Base-by-base conservation (phyloP, 2,329 filamentous ascomycete species). In the Fusarium algeriense region DNA sequence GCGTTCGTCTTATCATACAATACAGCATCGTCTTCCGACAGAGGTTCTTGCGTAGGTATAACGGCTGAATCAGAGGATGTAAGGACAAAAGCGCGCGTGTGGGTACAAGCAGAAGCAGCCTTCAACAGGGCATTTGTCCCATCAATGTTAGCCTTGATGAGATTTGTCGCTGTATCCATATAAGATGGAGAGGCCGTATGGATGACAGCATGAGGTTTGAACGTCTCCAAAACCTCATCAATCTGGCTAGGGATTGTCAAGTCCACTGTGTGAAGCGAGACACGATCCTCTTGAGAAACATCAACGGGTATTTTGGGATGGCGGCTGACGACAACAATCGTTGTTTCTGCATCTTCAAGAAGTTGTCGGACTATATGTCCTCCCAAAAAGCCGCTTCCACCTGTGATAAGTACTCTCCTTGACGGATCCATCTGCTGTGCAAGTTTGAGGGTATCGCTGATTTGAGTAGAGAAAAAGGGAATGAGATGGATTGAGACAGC, bases 301-400 rank as follows among this genome's bases (percentile, higher is more conserved):
- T 35, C 40, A 9, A 14, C 28, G 3, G 61, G 58, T 2, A 37
- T 12, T 8, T 48, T 55, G 8, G 61, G 58, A 17, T 48, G 41
- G 4, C 61, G 61, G 12, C 58, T 64, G 7, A 41, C 40, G 20
- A 64, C 46, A 20, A 35, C 58, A 0, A 63, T 40, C 3, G 20
- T 19, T 8, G 38, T 37, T 2, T 3, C 3, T 2, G 19, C 5
- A 20, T 48, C 20, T 0, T 32, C 2, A 0, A 64, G 46, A 1
- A 63, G 61, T 20, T 63, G 46, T 4, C 60, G 46, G 5, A 55
- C 46, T n/a, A 64, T 15, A 6, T 64, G 40, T 5, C 58, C 61
- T 9, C 61, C 61, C 2, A 63, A 14, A 15, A 64, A 64, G 2
- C 61, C 61, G 8, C 58, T 63, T 35, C 61, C 61, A 0, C 61